These are phyloP conservation scores for Gossypium bickii DNA, from an alignment of 345 rosid genomes.

Conservation along the genomic window DNA sequence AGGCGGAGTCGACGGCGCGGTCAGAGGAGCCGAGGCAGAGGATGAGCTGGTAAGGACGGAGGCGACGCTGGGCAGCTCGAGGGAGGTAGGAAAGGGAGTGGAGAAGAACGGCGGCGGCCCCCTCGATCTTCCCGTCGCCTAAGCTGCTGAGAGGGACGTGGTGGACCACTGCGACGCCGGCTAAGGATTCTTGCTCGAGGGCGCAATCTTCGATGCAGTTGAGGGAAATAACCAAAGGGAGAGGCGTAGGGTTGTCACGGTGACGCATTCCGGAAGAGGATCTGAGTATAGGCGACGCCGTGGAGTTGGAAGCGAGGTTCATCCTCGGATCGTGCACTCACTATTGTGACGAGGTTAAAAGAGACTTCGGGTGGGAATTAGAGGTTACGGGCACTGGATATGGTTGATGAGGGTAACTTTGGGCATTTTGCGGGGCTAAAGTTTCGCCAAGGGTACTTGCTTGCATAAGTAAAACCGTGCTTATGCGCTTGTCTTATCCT, in stretches of 20 bases:
- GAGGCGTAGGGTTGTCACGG: slow-evolving; percentile 39
- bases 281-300: slow-evolving; percentile 24
- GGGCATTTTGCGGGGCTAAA: slow-evolving; percentile 15
- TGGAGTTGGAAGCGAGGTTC: slow-evolving; percentile 24
- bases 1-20: slow-evolving; percentile 84
- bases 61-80: slow-evolving; percentile 98
- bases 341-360: not conserved
- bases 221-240: slow-evolving; percentile 70
- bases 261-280: slow-evolving; percentile 54
- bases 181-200: slow-evolving; percentile 71
- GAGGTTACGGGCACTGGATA: slow-evolving; percentile 40
- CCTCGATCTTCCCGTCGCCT: slow-evolving; percentile 82
- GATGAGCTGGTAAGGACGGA: slow-evolving; percentile 91
- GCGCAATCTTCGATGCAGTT: slow-evolving; percentile 89
- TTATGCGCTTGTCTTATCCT: not conserved
- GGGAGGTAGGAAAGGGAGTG: slow-evolving; percentile 96
- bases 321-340: not conserved
- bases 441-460: not conserved
- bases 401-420: slow-evolving; percentile 16
- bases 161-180: slow-evolving; percentile 76
- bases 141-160: slow-evolving; percentile 93
- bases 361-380: not conserved
- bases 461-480: too few relatives aligned
- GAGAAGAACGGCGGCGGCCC: slow-evolving; percentile 84
- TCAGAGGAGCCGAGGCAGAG: slow-evolving; percentile 95